Evolutionary conservation across 2,329 filamentous ascomycete species (phyloP).

Genomic region (Aspergillus caelatus): DNA sequence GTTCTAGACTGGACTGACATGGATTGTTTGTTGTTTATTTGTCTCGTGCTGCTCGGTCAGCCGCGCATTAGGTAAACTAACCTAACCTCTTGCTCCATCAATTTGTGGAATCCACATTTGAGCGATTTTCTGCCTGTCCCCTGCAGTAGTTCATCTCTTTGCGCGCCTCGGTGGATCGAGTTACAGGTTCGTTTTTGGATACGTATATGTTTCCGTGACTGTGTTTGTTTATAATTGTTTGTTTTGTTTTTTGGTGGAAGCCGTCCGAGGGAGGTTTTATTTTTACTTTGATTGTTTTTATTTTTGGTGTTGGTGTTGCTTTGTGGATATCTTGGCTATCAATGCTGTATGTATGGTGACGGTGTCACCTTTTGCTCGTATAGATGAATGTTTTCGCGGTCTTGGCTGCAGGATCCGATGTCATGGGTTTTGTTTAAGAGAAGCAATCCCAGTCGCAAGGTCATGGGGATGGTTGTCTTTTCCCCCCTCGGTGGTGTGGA

Average conservation of each 20-base stretch:
- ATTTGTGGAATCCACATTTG: neutral
- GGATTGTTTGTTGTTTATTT: neutral
- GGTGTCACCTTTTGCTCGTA: conserved; percentile 1
- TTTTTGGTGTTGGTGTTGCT: neutral
- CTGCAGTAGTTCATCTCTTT: conserved; percentile 1
- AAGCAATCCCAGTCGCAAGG: neutral
- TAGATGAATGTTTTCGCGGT: neutral
- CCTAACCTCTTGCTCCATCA: neutral
- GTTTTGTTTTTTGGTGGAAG: neutral
- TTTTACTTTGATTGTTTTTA: neutral
- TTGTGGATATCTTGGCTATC: neutral
- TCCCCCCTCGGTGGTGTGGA: too few relatives aligned
- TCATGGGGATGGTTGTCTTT: neutral
- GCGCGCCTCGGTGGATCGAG: neutral
- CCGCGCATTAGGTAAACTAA: neutral
- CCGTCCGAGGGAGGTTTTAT: neutral
- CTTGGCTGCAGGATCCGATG: conserved; percentile 4
- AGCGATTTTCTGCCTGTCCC: conserved; percentile 5
- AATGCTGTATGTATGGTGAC: neutral
- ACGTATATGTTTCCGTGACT: neutral
- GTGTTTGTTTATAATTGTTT: neutral
- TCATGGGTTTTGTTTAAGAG: neutral
- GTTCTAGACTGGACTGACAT: neutral
- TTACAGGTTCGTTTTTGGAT: neutral
- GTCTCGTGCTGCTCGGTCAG: neutral